Percentiles rank a stretch among this genome's conserved stretches.
phyloP scores from a whole-genome alignment of 139 green algal genomes.

The Closterium sp. region DNA sequence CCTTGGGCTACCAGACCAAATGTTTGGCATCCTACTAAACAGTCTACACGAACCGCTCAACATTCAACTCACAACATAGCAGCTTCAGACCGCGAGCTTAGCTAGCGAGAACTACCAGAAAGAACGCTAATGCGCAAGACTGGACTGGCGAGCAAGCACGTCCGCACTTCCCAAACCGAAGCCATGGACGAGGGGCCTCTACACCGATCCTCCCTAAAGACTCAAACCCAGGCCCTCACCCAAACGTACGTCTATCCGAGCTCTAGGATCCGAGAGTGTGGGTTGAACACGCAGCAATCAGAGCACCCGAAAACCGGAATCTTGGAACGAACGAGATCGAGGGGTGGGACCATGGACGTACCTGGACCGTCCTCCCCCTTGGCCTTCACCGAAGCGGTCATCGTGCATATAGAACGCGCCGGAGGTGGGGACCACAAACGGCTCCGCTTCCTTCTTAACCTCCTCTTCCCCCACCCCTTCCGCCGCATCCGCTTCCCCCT shows the following conservation, averaged over 20 bases:
- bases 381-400: constrained; percentile 42
- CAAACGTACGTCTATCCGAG: not conserved
- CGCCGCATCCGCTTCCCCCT: constrained; percentile 9
- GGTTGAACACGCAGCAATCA: too few relatives aligned
- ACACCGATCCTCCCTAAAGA: too few relatives aligned
- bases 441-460: constrained; percentile 44
- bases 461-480: constrained; percentile 17
- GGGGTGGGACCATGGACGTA: too few relatives aligned
- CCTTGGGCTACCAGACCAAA: too few relatives aligned
- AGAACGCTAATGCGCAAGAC: not conserved
- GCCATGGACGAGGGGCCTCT: too few relatives aligned
- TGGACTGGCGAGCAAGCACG: not conserved
- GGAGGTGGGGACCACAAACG: constrained; percentile 51
- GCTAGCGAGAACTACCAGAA: not conserved
- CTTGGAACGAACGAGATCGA: too few relatives aligned
- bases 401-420: constrained; percentile 56
- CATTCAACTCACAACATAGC: too few relatives aligned
- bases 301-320: too few relatives aligned
- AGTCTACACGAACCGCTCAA: too few relatives aligned
- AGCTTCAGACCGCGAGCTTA: not conserved
- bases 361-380: not conserved
- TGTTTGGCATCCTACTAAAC: too few relatives aligned
- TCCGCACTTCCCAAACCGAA: too few relatives aligned
- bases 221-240: not conserved
- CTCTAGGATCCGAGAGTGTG: not conserved